Base-by-base conservation (phyloP, 2,329 filamentous ascomycete genomes). In the Colletotrichum sp. region DNA sequence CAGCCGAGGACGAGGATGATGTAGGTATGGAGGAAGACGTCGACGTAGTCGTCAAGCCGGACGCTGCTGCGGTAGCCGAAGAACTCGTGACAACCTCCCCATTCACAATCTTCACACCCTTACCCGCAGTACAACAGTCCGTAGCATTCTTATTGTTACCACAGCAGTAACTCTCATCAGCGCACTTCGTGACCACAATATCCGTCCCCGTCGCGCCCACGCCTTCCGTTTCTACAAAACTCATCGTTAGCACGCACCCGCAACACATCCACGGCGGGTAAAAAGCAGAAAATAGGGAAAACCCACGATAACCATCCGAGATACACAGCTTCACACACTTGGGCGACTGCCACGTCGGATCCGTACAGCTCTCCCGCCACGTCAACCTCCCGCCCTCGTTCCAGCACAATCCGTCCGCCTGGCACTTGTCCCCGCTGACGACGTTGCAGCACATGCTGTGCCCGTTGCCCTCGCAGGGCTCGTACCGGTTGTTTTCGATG, bases 301-400 rank as follows among this genome's bases (percentile, higher is more conserved):
- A 8, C 38, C 4, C 18, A 47, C 38, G 38, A 47, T 47, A 47
- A 16, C 47, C 55, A 18, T 58, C 65, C 1, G 36, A 38, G 2
- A 51, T 7, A n/a, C 76, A 79, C 8, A 79, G 58, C 66, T 77
- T 76, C 21, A 77, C 13, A 63, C 78, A 78, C 18, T 63, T 76
- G 2, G 76, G 76, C 57, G 70, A 72, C 36, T 76, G 21, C 77
- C 76, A 79, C 27, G 78, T 77, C 15, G 68, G 71, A 31, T 78
- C 78, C 6, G 77, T 78, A 21, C 65, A 68, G 9, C 65, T 68
- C 54, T 68, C 55, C 1, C 65, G 54, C 65, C 64, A 67, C 9
- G 61, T 72, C 73, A 43, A 64, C 66, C 59, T 72, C 64, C 47
- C 74, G 62, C 67, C 73, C 29, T 31, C 21, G 65, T 72, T 68